A percentile compares a stretch with the other conserved stretches of the same genome.
Conservation (phyloP, 2,329 filamentous ascomycete genomes). For the Chaetomium sp. region DNA sequence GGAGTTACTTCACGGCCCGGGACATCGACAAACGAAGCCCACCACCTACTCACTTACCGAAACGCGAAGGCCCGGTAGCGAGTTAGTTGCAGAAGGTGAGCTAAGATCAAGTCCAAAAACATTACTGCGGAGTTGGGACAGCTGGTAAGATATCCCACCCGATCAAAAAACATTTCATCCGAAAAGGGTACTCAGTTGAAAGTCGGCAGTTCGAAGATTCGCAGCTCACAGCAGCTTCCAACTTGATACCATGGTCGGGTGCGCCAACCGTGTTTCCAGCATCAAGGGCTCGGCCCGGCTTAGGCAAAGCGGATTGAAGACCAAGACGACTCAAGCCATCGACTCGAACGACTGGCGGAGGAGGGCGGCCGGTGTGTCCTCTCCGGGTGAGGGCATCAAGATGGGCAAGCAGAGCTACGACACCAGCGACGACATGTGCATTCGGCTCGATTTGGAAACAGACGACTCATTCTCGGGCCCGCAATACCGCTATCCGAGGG, state of each 20-base stretch:
- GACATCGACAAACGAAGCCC: background rate
- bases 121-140: background rate
- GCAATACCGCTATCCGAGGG: conserved; percentile 21
- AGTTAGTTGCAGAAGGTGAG: background rate
- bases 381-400: background rate
- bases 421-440: conserved; percentile 7
- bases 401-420: conserved; percentile 11
- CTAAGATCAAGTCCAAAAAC: background rate
- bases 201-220: background rate
- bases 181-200: background rate
- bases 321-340: conserved; percentile 28
- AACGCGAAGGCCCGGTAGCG: background rate
- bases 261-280: conserved; percentile 14
- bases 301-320: conserved; percentile 18
- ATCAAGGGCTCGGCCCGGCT: conserved; percentile 18
- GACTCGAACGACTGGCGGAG: conserved; percentile 34
- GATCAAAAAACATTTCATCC: background rate
- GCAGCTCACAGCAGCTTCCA: background rate
- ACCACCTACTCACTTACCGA: background rate
- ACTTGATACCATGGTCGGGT: conserved; percentile 19
- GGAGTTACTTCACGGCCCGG: background rate
- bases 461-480: conserved; percentile 13
- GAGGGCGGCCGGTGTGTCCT: conserved; percentile 19
- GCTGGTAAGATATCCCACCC: background rate
- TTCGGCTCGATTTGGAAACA: conserved; percentile 10